These are phyloP conservation scores for Gossypium thurberi DNA, from an alignment of 345 rosid genomes.

Conservation along the genomic window DNA sequence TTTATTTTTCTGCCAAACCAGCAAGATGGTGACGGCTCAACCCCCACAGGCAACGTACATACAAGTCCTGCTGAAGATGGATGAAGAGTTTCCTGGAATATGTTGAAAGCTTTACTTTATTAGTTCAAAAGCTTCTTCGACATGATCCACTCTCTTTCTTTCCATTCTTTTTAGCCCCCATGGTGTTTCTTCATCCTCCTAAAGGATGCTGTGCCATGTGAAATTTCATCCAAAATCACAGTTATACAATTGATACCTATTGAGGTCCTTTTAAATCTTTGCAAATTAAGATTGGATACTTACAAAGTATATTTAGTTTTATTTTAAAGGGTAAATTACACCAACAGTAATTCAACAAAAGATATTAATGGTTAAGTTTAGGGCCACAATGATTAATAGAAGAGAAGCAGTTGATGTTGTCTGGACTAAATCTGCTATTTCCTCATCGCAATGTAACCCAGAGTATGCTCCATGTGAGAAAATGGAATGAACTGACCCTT, in stretches of 20 bases:
- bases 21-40: not conserved
- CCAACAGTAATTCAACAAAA: too few species aligned
- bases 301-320: not conserved
- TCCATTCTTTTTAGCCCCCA: not conserved
- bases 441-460: not conserved
- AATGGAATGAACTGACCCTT: not conserved
- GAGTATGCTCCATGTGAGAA: conserved; percentile 5
- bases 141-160: not conserved
- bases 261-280: not conserved
- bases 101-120: not conserved
- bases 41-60: not conserved
- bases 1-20: not conserved
- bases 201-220: not conserved
- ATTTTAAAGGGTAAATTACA: too few species aligned
- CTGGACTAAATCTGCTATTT: conserved; percentile 23
- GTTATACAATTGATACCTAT: not conserved
- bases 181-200: not conserved
- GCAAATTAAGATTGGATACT: not conserved
- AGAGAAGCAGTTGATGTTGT: not conserved
- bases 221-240: not conserved
- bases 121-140: not conserved
- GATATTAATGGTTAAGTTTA: too few species aligned
- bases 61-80: not conserved
- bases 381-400: too few species aligned
- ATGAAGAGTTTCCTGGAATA: not conserved